Percentiles rank a stretch among this genome's conserved stretches.
Evolutionary conservation across 2,329 filamentous ascomycete species (phyloP).

Genomic region (Paecilomyces variotii): DNA sequence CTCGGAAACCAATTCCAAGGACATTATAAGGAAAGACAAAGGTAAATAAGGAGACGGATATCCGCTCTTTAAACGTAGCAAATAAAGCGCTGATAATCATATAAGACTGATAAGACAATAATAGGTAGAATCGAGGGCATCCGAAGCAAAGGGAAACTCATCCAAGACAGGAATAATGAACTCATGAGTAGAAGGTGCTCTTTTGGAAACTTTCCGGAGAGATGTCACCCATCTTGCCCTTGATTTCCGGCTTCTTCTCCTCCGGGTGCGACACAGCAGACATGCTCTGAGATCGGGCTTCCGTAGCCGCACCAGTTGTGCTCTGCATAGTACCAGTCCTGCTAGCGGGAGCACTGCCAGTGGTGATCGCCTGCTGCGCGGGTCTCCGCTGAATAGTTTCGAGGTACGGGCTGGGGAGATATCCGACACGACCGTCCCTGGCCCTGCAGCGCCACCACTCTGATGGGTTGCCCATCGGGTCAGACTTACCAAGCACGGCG

Average conservation of each 20-base stretch:
- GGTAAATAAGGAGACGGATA: not conserved
- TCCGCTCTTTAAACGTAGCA: not conserved
- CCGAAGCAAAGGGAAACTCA: not conserved
- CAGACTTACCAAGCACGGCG: constrained; percentile 83
- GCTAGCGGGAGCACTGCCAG: constrained; percentile 35
- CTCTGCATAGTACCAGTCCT: constrained; percentile 48
- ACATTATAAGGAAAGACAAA: not conserved
- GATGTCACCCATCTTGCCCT: constrained; percentile 56
- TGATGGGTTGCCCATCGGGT: constrained; percentile 82
- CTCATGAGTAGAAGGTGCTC: constrained; percentile 58
- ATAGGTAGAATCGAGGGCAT: not conserved
- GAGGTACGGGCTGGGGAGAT: constrained; percentile 83
- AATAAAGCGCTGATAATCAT: not conserved
- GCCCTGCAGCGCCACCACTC: constrained; percentile 98
- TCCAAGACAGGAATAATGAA: constrained; percentile 20
- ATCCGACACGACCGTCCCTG: constrained; percentile 81
- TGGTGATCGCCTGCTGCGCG: constrained; percentile 36
- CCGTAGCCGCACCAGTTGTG: constrained; percentile 5
- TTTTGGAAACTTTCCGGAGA: constrained; percentile 64
- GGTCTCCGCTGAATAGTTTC: constrained; percentile 59
- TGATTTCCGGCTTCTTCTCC: constrained; percentile 42
- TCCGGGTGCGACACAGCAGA: constrained; percentile 17
- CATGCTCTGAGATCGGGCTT: constrained; percentile 23
- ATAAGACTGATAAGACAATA: not conserved
- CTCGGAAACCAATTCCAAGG: not conserved